Evolutionary conservation across 805 yeast species (phyloP), one percentile per base, ranked within the genome.

Genomic region (Komagataella phaffii): DNA sequence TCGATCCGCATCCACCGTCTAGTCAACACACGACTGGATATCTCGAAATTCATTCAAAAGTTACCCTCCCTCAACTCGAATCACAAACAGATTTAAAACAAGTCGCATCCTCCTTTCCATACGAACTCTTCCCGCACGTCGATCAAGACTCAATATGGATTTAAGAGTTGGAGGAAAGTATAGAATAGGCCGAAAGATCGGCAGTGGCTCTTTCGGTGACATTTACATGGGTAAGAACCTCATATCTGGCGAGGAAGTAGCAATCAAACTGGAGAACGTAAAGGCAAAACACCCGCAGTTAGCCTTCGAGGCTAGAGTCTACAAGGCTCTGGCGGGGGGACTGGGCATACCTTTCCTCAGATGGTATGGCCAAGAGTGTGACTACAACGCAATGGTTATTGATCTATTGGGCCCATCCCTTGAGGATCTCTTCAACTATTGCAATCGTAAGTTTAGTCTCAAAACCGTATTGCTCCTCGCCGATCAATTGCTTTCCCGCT

Each of bases 151-250:
- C 14, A 30, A 30, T 47, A 75, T 75, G 80, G 96, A 87, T 67
- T 75, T 86, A 63, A 78, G 95, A 65, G 91, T 91, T 45, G 98
- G 98, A 50, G 87, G 93, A 72, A 91, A 90, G 70, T 90, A 83
- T 70, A 80, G 96, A 52, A 84, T 90, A 61, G 96, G 96, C 45
- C 83, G 96, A 55, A 90, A 90, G 69, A 91, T 91, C 61, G 99
- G 99, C 18, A 83, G 93, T 45, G 99, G 99, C 17, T 90, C 97
- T 8, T 91, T 91, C 67, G 99, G 99, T 54, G 99, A 93, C 65
- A 93, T 91, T 59, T 93, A 93, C 68, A 76, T 89, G 57, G 87
- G 96, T 10, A 88, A 96, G 23, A 93, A 91, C 69, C 81, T 93
- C 66, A 88, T 91, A 49, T 85, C 95, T 46, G 97, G 98, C 46